Percentiles rank a stretch among this genome's conserved stretches.
phyloP scores from a whole-genome alignment of 2,329 filamentous ascomycete species.

The Teratosphaeria destructans region DNA sequence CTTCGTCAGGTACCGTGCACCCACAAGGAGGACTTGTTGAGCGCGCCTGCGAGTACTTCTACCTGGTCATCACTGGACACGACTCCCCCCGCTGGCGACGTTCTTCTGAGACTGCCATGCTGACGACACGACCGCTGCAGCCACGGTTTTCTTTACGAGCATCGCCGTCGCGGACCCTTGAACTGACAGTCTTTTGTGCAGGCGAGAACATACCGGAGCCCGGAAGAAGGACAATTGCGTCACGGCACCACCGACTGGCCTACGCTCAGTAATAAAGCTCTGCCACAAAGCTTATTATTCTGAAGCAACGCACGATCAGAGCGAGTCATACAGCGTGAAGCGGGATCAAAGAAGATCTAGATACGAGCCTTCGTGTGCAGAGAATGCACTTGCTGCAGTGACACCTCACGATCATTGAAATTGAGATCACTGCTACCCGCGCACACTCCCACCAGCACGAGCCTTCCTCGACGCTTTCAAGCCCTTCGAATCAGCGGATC shows the following conservation, averaged over 20 bases:
- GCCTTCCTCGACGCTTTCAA: background rate
- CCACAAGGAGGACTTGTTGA: background rate
- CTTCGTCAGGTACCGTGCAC: background rate
- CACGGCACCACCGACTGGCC: background rate
- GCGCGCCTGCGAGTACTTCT: background rate
- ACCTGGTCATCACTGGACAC: background rate
- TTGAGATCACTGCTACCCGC: background rate
- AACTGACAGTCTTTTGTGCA: background rate
- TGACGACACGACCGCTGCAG: background rate
- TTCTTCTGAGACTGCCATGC: background rate
- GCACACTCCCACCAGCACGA: background rate
- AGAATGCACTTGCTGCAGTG: background rate
- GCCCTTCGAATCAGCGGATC: background rate
- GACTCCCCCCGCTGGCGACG: background rate
- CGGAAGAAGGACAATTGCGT: background rate
- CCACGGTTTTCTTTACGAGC: background rate
- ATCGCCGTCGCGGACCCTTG: background rate
- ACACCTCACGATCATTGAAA: background rate
- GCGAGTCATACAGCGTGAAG: background rate
- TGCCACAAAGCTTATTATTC: background rate
- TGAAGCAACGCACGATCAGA: background rate
- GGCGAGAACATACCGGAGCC: background rate
- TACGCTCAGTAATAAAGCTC: background rate
- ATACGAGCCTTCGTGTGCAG: background rate
- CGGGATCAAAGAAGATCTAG: background rate